Percentiles rank a stretch among this genome's conserved stretches.
These are phyloP conservation scores for Hyphopichia buzzinii DNA, from an alignment of 1,139 yeast species.

Conservation along the genomic window DNA sequence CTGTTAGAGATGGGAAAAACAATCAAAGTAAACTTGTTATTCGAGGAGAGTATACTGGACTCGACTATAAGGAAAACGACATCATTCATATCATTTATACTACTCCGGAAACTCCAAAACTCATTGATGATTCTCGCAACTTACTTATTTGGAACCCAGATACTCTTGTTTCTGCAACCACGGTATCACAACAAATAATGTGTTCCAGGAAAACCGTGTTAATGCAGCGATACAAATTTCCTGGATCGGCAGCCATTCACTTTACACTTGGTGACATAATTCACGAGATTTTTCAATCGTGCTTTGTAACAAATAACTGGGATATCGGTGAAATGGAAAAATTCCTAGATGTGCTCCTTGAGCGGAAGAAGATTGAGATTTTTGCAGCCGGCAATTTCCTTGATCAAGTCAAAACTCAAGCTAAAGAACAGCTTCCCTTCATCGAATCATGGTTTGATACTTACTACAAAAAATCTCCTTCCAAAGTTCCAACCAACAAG, in stretches of 20 bases:
- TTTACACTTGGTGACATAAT: conserved; percentile 75
- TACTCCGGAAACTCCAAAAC: conserved; percentile 31
- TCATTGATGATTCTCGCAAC: conserved; percentile 59
- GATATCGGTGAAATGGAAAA: conserved; percentile 42
- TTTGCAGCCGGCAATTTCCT: conserved; percentile 54
- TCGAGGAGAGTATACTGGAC: conserved; percentile 48
- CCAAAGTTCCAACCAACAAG: conserved; percentile 36
- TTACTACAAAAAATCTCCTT: conserved; percentile 33
- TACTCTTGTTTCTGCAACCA: conserved; percentile 73
- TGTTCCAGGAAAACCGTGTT: conserved; percentile 76
- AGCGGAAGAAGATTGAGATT: conserved; percentile 47
- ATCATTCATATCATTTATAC: conserved; percentile 60
- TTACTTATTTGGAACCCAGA: conserved; percentile 84
- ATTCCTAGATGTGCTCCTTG: conserved; percentile 45
- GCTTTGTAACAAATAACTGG: conserved; percentile 48
- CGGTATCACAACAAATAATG: conserved; percentile 69
- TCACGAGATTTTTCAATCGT: conserved; percentile 74
- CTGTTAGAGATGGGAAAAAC: conserved; percentile 40
- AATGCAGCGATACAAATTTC: conserved; percentile 49
- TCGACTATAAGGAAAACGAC: conserved; percentile 47
- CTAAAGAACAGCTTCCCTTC: conserved; percentile 52
- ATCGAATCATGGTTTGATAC: conserved; percentile 63
- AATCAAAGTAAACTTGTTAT: conserved; percentile 39
- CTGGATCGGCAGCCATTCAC: conserved; percentile 57
- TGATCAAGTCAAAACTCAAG: conserved; percentile 44